Evolutionary conservation across 1,284 basidiomycete species (phyloP), one percentile per base, ranked within the genome.

Genomic region (Sporisorium exsertum): DNA sequence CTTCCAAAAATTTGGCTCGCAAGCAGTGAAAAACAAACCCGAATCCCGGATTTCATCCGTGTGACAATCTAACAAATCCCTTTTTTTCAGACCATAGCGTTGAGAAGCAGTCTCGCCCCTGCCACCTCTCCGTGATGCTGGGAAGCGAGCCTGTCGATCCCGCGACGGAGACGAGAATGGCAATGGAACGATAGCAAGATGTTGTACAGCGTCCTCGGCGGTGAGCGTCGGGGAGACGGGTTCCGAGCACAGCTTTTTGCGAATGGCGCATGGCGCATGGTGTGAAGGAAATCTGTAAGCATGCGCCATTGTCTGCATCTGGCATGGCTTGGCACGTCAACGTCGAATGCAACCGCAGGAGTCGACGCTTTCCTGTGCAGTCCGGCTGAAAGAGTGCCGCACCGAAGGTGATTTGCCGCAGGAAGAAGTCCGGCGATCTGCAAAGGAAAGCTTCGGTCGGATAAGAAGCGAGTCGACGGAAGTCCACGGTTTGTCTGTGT

Each of bases 1-100:
- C 37, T 43, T 35, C 53, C 52, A 60, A 66, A 66, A 60, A 51
- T 67, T 61, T 42, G 35, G 58, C 47, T 62, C 33, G 42, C 27
- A 24, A 10, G 22, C 10, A n/a, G 0, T 7, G 26, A 54, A 47
- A 16, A 5, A 0, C 40, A 27, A 15, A 37, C 2, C 58, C 58
- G 50, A 54, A 15, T 53, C 35, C 58, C 51, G 50, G 27, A 29
- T 15, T 7, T 10, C 26, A 4, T 18, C 10, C 3, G 24, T 16
- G 1, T 4, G 3, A 8, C 10, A 16, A 43, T 43, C 40, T 43
- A 43, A 32, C 13, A 20, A 20, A n/a, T 32, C 27, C 20, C 20
- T 13, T 32, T 32, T 32, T 20, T 10, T 3, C 40, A 43, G n/a
- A 20, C n/a, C 40, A 5, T 43, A n/a, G 15, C n/a, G n/a, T 43